Percentiles rank a stretch among this genome's conserved stretches.
Conservation (phyloP, 2,329 filamentous ascomycete genomes). For the Esteya vermicola region DNA sequence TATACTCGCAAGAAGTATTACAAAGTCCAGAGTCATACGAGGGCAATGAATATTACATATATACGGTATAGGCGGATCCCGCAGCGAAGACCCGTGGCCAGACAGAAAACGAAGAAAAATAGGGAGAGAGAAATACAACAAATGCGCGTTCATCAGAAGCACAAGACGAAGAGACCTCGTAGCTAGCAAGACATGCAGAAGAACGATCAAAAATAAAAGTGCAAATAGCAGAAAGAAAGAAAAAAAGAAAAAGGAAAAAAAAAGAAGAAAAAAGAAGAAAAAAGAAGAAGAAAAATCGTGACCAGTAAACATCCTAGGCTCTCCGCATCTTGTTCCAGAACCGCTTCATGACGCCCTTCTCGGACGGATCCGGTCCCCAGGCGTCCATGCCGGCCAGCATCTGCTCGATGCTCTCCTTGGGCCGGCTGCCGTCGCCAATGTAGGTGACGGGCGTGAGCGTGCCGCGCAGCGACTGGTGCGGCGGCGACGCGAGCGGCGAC, state of each 20-base stretch:
- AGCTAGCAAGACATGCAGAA: not conserved
- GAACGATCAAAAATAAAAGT: not conserved
- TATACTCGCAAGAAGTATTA: no score
- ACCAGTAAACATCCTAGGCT: no score
- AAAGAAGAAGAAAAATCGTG: not conserved
- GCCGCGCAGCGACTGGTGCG: not conserved
- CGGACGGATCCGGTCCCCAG: conserved; percentile 28
- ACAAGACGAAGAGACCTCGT: no score
- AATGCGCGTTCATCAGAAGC: no score
- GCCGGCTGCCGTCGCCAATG: conserved; percentile 17
- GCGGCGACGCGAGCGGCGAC: no score
- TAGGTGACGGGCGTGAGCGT: conserved; percentile 13
- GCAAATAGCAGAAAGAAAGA: not conserved
- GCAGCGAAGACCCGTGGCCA: no score
- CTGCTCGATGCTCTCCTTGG: conserved; percentile 39
- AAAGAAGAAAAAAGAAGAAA: not conserved
- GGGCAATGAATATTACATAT: no score
- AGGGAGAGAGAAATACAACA: no score
- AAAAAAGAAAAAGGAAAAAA: not conserved
- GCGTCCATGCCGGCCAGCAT: conserved; percentile 40
- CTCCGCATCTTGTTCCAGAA: conserved; percentile 50
- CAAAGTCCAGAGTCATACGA: no score
- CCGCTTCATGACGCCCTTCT: conserved; percentile 44
- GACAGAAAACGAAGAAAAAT: no score
- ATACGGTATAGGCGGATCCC: no score